Evolutionary conservation across 345 rosid genomes (phyloP).

Genomic region (Camelina laxa): DNA sequence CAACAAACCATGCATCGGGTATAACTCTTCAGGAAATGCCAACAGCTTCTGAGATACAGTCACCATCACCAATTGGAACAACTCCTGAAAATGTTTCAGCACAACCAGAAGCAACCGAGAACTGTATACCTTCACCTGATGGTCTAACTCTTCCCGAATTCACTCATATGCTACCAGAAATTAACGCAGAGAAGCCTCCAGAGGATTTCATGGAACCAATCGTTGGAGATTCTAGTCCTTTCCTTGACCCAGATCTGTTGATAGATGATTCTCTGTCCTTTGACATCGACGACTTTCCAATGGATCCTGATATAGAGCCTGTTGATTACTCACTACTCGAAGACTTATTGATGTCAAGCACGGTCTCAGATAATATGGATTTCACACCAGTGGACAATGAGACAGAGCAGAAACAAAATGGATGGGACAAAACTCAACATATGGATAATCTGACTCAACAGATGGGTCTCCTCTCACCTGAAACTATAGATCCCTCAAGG

Average conservation of each 20-base stretch:
- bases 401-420: conserved; percentile 47
- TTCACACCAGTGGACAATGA: conserved; percentile 52
- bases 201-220: conserved; percentile 53
- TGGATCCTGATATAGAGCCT: conserved; percentile 72
- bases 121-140: conserved; percentile 51
- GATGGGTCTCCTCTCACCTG: conserved; percentile 82
- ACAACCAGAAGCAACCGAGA: conserved; percentile 43
- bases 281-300: conserved; percentile 58
- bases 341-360: conserved; percentile 58
- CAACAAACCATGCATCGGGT: conserved; percentile 57
- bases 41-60: conserved; percentile 62
- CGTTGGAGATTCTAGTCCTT: conserved; percentile 48
- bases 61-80: conserved; percentile 44
- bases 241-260: conserved; percentile 55
- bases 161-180: conserved; percentile 59
- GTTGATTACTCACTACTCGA: conserved; percentile 60
- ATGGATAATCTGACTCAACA: conserved; percentile 82
- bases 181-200: conserved; percentile 45
- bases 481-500: conserved; percentile 46
- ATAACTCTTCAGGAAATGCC: conserved; percentile 85
- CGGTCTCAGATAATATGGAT: conserved; percentile 64
- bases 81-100: conserved; percentile 57
- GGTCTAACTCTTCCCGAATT: conserved; percentile 55
- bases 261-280: conserved; percentile 52
- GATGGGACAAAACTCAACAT: conserved; percentile 56